Evolutionary conservation across 306 rosid genomes (phyloP).

Genomic region (Lathyrus sativus): DNA sequence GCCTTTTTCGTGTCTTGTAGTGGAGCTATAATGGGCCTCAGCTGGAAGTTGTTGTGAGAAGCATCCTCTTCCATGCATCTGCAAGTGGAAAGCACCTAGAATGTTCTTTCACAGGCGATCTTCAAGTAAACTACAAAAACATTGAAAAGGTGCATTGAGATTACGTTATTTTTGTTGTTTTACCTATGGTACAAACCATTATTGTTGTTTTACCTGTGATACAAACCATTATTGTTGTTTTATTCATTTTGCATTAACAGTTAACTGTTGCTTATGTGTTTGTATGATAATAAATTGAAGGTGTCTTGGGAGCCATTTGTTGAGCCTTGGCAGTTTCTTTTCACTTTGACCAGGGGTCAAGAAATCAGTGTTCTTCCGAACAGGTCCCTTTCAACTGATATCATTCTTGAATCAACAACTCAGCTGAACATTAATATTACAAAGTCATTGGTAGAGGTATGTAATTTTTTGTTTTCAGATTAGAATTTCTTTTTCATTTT

Average conservation of each 20-base stretch:
- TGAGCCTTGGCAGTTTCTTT: slow-evolving; percentile 87
- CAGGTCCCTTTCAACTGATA: slow-evolving; percentile 65
- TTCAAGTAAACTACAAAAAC: slow-evolving; percentile 79
- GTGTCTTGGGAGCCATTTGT: slow-evolving; percentile 93
- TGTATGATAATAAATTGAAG: slow-evolving; percentile 50
- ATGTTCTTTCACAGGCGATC: too few species aligned
- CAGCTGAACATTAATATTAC: too few species aligned
- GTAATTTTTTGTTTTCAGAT: too few species aligned
- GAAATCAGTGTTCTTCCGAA: slow-evolving; percentile 62
- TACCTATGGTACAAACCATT: too few species aligned
- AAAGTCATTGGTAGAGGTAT: too few species aligned
- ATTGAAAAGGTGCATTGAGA: slow-evolving; percentile 69
- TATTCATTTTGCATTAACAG: background rate
- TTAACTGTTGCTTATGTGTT: slow-evolving; percentile 36
- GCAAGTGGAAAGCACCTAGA: too few species aligned
- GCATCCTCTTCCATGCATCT: slow-evolving; percentile 55
- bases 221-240: background rate
- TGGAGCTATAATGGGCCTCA: slow-evolving; percentile 88
- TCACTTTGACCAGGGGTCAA: slow-evolving; percentile 58
- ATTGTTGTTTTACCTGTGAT: too few species aligned
- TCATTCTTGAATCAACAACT: too few species aligned
- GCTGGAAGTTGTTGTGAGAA: slow-evolving; percentile 69
- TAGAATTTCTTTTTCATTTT: too few species aligned
- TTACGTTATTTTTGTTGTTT: background rate
- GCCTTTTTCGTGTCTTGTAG: slow-evolving; percentile 46